Evolutionary conservation across 192 early-diverging fungal genomes (phyloP), one percentile per base, ranked within the genome.

Genomic region (Entophlyctis luteolus): DNA sequence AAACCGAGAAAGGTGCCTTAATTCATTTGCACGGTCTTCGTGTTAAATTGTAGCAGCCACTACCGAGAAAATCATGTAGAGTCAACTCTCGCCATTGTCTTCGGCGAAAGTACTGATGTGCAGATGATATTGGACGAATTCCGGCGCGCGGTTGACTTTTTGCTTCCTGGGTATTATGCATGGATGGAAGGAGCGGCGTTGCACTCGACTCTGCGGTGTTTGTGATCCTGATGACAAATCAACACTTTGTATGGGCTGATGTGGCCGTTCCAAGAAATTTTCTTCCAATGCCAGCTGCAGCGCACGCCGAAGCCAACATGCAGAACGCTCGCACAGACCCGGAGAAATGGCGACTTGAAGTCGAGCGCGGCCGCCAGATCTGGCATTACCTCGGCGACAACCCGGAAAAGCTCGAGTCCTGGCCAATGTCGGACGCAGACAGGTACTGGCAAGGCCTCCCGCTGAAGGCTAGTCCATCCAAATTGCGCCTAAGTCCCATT

Each of bases 381-480:
- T 99, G 96, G 96, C 85, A 91, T 74, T 95, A 95, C 63, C 73
- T 91, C 46, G 67, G 77, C 48, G 77, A 73, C 25, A 74, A 73
- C 18, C 63, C 72, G 3, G 48, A 33, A 4, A 38, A 72, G 47
- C 58, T 66, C 4, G 78, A 79, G 27, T 47, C 68, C 45, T 84
- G 88, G 77, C 92, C 92, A 37, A 93, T 95, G 71, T 87, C 87
- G 5, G 81, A 81, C 55, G 65, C 76, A 37, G 95, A 97, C 52
- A 85, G 86, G 62, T 99, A 97, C 81, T 93, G 91, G 89, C 88
- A 97, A 29, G 94, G 90, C 33, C 55, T 79, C 8, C 48, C 65
- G 2, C 59, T 70, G 31, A 28, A 49, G 58, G 68, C 62, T 42
- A 31, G n/a, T n/a, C n/a, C n/a, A n/a, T n/a, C n/a, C n/a, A n/a